Percentiles rank a stretch among this genome's conserved stretches.
These are phyloP conservation scores for Symbiodinium pilosum DNA, from an alignment of 73 alveolate species.

Conservation along the genomic window DNA sequence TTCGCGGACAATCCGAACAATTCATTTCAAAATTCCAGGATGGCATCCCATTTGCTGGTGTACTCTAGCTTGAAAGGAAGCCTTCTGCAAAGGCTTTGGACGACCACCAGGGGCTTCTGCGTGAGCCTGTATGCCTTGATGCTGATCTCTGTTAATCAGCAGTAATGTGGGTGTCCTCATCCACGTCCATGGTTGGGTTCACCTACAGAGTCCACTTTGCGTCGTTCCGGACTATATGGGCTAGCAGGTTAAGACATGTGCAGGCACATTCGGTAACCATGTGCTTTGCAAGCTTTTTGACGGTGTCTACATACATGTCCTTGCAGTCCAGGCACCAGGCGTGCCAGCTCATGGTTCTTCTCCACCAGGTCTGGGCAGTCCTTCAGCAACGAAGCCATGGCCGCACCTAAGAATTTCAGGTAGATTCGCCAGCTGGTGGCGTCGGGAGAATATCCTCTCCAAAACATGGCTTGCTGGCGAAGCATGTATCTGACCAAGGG, in stretches of 20 bases:
- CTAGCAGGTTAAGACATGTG: not conserved
- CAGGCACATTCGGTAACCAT: not conserved
- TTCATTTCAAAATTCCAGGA: not conserved
- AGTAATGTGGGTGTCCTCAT: constrained; percentile 76
- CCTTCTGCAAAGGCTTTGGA: too few species aligned
- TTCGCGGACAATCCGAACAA: constrained; percentile 3
- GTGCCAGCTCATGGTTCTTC: constrained; percentile 31
- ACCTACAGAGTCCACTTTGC: not conserved
- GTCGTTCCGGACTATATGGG: not conserved
- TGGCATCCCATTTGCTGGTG: not conserved
- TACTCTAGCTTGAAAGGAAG: too few species aligned
- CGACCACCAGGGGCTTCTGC: too few species aligned
- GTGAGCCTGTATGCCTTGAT: not conserved
- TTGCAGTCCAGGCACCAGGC: constrained; percentile 37
- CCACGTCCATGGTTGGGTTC: constrained; percentile 82
- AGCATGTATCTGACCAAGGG: not conserved
- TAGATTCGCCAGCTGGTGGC: too few species aligned
- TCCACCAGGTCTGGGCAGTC: constrained; percentile 87
- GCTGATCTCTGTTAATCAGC: constrained; percentile 28
- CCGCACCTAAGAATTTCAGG: constrained; percentile 16
- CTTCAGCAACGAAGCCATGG: constrained; percentile 42
- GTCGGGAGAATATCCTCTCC: too few species aligned
- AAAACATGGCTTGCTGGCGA: too few species aligned
- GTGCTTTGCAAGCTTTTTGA: not conserved
- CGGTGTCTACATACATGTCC: not conserved